phyloP scores from a whole-genome alignment of 495 filamentous ascomycete species.

The Tirmania nivea region DNA sequence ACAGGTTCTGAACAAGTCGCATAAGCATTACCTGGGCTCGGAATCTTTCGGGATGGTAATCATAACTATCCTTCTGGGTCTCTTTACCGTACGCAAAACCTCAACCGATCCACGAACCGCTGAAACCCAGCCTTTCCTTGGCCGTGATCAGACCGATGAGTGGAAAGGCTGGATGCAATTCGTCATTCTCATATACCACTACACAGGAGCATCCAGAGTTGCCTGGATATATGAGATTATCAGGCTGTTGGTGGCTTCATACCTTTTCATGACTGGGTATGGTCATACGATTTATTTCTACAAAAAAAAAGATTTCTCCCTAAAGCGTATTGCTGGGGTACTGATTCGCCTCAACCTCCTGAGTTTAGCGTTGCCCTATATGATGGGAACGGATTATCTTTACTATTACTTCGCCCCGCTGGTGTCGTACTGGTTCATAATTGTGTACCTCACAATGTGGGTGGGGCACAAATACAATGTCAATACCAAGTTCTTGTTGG shows the following conservation, averaged over 20 bases:
- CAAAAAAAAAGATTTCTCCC: constrained; percentile 32
- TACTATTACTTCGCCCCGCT: constrained; percentile 40
- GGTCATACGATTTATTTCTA: constrained; percentile 37
- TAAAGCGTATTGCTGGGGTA: constrained; percentile 27
- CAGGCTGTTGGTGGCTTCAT: constrained; percentile 34
- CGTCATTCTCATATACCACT: constrained; percentile 36
- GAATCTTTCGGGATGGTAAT: constrained; percentile 25
- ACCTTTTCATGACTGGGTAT: constrained; percentile 40
- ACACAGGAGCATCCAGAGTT: constrained; percentile 29
- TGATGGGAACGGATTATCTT: constrained; percentile 35
- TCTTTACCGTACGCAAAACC: constrained; percentile 19
- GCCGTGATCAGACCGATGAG: constrained; percentile 36
- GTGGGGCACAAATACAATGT: constrained; percentile 23
- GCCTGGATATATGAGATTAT: constrained; percentile 33
- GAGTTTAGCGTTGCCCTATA: constrained; percentile 29
- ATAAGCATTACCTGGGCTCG: constrained; percentile 26
- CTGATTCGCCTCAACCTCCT: constrained; percentile 36
- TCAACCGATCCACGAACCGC: constrained; percentile 1
- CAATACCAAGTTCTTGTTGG: constrained; percentile 23
- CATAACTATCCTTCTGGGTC: constrained; percentile 19
- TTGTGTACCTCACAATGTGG: constrained; percentile 30
- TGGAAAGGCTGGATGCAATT: constrained; percentile 46
- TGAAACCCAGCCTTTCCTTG: constrained; percentile 22
- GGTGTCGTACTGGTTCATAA: constrained; percentile 38
- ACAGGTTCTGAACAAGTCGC: constrained; percentile 31